Percentiles rank a stretch among this genome's conserved stretches.
phyloP scores from a whole-genome alignment of 805 yeast species.

The Isabelozyma rhagii region DNA sequence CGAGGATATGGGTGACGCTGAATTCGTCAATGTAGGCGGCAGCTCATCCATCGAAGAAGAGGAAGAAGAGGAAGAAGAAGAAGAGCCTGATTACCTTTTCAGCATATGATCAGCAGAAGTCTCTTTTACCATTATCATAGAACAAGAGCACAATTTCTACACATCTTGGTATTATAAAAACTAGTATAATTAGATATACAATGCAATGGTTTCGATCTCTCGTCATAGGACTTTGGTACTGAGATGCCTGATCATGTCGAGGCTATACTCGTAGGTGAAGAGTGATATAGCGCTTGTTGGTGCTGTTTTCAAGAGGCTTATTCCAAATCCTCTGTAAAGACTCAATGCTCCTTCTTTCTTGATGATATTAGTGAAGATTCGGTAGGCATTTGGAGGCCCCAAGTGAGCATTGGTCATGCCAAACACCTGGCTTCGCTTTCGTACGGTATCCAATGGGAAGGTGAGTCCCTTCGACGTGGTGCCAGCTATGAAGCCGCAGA shows the following conservation, averaged over 20 bases:
- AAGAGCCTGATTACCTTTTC: slow-evolving; percentile 7
- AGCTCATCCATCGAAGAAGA: slow-evolving; percentile 11
- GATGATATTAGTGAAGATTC: slow-evolving; percentile 39
- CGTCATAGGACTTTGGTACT: too few relatives aligned
- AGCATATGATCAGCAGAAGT: background rate
- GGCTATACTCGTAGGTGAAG: slow-evolving; percentile 55
- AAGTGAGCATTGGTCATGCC: slow-evolving; percentile 7
- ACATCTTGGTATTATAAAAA: too few relatives aligned
- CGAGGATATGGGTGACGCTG: slow-evolving; percentile 20
- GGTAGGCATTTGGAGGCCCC: slow-evolving; percentile 12
- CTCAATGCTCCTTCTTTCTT: slow-evolving; percentile 61
- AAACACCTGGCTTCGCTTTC: slow-evolving; percentile 71
- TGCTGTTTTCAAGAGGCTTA: slow-evolving; percentile 73
- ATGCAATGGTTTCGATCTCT: too few relatives aligned
- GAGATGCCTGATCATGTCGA: slow-evolving; percentile 7
- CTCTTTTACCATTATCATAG: background rate
- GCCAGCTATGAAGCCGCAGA: slow-evolving; percentile 77
- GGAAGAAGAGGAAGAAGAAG: slow-evolving; percentile 11
- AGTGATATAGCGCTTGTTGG: slow-evolving; percentile 73
- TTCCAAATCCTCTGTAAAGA: slow-evolving; percentile 69
- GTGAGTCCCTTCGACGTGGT: slow-evolving; percentile 65
- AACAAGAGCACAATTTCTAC: too few relatives aligned
- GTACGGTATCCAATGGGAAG: slow-evolving; percentile 82
- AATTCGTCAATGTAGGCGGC: slow-evolving; percentile 23
- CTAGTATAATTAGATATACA: too few relatives aligned